phyloP scores from a whole-genome alignment of 305 asterid species.

The Petunia hybrid region DNA sequence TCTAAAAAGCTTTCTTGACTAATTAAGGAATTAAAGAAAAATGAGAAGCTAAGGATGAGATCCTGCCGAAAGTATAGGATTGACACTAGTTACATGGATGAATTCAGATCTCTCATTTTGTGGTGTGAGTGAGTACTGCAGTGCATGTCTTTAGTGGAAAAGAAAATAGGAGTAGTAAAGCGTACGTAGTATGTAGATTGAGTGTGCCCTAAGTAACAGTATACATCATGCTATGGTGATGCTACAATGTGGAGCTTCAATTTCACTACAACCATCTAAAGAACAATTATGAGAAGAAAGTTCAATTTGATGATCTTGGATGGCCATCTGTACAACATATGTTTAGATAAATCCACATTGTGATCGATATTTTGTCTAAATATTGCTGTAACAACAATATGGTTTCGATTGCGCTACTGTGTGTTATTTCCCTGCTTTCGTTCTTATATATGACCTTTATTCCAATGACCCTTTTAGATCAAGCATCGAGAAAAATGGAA shows the following conservation, averaged over 20 bases:
- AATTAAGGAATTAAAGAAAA: background rate
- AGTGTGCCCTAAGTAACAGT: constrained; percentile 38
- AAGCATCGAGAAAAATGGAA: no score
- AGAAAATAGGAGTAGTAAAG: constrained; percentile 38
- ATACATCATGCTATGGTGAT: background rate
- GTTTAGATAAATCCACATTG: background rate
- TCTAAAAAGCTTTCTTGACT: background rate
- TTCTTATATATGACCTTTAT: no score
- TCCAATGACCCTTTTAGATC: no score
- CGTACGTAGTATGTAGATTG: constrained; percentile 33
- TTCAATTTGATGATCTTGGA: background rate
- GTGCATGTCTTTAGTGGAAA: background rate
- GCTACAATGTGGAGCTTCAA: background rate
- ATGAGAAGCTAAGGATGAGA: background rate
- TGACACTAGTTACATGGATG: background rate
- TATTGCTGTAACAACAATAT: background rate
- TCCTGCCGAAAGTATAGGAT: no score
- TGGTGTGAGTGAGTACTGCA: background rate
- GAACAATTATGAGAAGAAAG: background rate
- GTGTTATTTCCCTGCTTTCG: no score
- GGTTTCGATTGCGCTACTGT: no score
- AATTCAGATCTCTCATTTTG: background rate
- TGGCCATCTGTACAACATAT: background rate
- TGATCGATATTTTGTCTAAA: background rate
- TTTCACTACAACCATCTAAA: constrained; percentile 5